Base-by-base conservation (phyloP, 768 basidiomycete species). In the Pholiota microspora region DNA sequence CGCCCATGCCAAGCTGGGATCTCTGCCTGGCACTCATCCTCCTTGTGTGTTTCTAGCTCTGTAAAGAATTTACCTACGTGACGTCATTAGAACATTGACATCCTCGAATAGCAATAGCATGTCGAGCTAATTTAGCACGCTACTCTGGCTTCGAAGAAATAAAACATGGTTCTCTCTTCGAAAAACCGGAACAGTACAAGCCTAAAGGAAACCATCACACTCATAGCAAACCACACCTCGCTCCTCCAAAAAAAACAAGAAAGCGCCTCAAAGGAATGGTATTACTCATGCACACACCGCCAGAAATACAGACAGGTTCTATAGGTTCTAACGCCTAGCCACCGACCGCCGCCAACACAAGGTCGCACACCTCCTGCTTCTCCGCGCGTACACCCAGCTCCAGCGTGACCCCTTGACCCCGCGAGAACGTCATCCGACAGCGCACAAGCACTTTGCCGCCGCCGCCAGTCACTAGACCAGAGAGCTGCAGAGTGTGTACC, bases 1-100 rank as follows among this genome's bases (percentile, higher is more conserved):
- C 87, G 27, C 88, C 90, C 9, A 92, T 94, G 55, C 88, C 86
- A 50, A 99, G 77, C 68, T 98, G 96, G 53, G 97, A 98, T 96
- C 70, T 99, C 97, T 38, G 98, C 76, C 70, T 93, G 92, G 71
- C 98, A 99, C 71, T 98, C 96, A 74, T 98, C 97, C 66, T 94
- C 92, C n/a, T n/a, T n/a, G n/a, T n/a, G n/a, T n/a, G n/a, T n/a
- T n/a, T n/a, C n/a, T n/a, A n/a, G n/a, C n/a, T n/a, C n/a, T n/a
- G n/a, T n/a, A n/a, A n/a, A n/a, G n/a, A n/a, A n/a, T n/a, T n/a
- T n/a, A n/a, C n/a, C n/a, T n/a, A n/a, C n/a, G n/a, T n/a, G n/a
- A n/a, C n/a, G n/a, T n/a, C n/a, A n/a, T n/a, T n/a, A n/a, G n/a
- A n/a, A n/a, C n/a, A n/a, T n/a, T n/a, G n/a, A n/a, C n/a, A n/a